Evolutionary conservation across 352 stramenopile species (phyloP).

Genomic region (Phytophthora citrophthora): DNA sequence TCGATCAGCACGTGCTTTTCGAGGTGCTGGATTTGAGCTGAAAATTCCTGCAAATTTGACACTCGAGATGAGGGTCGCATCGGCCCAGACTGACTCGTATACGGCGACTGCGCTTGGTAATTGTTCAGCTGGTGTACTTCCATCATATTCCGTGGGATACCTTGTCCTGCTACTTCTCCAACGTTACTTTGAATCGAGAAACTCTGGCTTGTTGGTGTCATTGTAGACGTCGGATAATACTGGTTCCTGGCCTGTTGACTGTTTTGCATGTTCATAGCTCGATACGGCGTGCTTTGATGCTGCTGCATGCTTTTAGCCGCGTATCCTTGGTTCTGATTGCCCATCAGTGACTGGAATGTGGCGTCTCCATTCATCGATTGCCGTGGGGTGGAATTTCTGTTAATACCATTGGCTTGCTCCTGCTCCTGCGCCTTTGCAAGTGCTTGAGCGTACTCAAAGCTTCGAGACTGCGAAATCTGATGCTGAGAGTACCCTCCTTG

Average conservation of each 20-base stretch:
- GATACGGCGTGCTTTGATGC: constrained; percentile 18
- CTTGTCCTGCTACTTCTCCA: constrained; percentile 17
- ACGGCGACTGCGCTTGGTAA: constrained; percentile 28
- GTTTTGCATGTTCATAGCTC: constrained; percentile 24
- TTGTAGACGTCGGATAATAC: constrained; percentile 16
- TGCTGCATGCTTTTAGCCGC: constrained; percentile 16
- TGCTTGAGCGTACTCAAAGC: constrained; percentile 41
- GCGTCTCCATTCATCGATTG: constrained; percentile 30
- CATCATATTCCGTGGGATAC: constrained; percentile 27
- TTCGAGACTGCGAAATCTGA: constrained; percentile 33
- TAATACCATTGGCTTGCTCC: constrained; percentile 6
- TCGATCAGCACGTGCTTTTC: constrained; percentile 73
- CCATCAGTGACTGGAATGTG: constrained; percentile 53
- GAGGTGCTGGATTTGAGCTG: constrained; percentile 69
- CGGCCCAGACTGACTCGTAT: constrained; percentile 37
- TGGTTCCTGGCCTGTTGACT: constrained; percentile 22
- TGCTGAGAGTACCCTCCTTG: constrained; percentile 26
- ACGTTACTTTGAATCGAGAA: constrained; percentile 25
- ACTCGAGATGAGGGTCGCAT: constrained; percentile 36
- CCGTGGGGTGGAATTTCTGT: constrained; percentile 16
- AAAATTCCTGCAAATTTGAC: constrained; percentile 66
- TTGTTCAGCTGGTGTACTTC: constrained; percentile 29
- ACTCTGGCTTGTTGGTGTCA: constrained; percentile 24
- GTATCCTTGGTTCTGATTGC: constrained; percentile 33
- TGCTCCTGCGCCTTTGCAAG: constrained; percentile 39